A percentile compares a stretch with the other conserved stretches of the same genome.
phyloP scores from a whole-genome alignment of 192 early-diverging fungal species.

The Podila epigama region DNA sequence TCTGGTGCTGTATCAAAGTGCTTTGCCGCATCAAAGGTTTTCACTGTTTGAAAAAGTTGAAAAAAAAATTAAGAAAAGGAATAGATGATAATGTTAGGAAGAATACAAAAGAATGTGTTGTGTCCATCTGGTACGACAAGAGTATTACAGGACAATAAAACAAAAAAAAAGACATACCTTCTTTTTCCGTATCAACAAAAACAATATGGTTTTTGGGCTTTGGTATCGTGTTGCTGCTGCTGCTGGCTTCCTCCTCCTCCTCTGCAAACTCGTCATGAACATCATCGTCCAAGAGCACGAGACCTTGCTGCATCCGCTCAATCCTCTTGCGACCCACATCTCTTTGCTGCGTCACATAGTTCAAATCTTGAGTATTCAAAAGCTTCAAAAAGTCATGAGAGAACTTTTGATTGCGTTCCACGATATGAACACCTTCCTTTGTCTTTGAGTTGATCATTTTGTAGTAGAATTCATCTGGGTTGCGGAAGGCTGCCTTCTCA shows the following conservation, averaged over 20 bases:
- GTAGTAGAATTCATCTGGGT: slow-evolving; percentile 99
- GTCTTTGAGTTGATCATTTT: slow-evolving; percentile 92
- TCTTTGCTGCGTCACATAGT: slow-evolving; percentile 84
- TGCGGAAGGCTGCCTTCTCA: slow-evolving; percentile 85
- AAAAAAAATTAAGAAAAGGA: not conserved
- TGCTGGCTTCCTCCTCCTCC: slow-evolving; percentile 47
- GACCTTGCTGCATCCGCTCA: slow-evolving; percentile 71
- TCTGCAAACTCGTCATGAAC: slow-evolving; percentile 39
- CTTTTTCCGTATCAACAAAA: slow-evolving; percentile 76
- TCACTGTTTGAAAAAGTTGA: slow-evolving; percentile 50
- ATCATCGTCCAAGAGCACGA: slow-evolving; percentile 70
- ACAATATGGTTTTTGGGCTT: slow-evolving; percentile 73
- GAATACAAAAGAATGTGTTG: slow-evolving; percentile 10
- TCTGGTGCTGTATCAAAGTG: slow-evolving; percentile 87
- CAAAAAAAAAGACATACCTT: slow-evolving; percentile 48
- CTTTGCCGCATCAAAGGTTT: slow-evolving; percentile 77
- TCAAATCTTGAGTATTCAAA: slow-evolving; percentile 92
- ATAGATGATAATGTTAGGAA: not conserved
- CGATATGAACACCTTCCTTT: slow-evolving; percentile 83
- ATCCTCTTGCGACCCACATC: slow-evolving; percentile 84
- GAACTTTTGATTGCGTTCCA: slow-evolving; percentile 75
- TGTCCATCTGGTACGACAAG: too few relatives aligned
- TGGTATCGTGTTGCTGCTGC: slow-evolving; percentile 14
- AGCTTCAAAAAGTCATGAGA: slow-evolving; percentile 80
- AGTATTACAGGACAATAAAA: too few relatives aligned